Evolutionary conservation across 2,329 filamentous ascomycete species (phyloP), one percentile per base, ranked within the genome.

Genomic region (Curvularia verruculosa): DNA sequence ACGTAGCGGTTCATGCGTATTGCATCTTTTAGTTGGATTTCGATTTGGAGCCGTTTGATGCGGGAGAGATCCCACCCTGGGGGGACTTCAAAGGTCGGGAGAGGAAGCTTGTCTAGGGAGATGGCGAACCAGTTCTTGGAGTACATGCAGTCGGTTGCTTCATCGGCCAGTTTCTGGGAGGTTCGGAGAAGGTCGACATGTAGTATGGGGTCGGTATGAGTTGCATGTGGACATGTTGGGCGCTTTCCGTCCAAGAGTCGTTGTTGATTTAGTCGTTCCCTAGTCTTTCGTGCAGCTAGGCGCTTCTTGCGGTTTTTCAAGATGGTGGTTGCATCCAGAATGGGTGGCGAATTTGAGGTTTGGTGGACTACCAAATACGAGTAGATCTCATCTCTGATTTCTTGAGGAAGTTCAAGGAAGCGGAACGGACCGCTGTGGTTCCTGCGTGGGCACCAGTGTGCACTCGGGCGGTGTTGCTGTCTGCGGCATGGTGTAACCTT

Each of bases 1-100:
- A 71, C 60, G 37, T 71, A 72, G 24, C 59, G 66, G 51, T 72
- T 71, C 71, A 72, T 73, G 15, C 70, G 58, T 47, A 68, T 61
- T 7, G 69, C 60, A n/a, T 73, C 69, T 39, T 73, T 73, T 7
- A 73, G 49, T 34, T 72, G 68, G 0, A 73, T 21, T 29, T 72
- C 69, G 4, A 72, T 51, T 29, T 71, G 66, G 28, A 73, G 47
- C 29, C 58, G 58, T 23, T 64, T 71, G 48, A 72, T 62, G 7
- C 63, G 61, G 18, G 47, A 54, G 13, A 63, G 59, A 19, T 71
- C 55, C 71, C 69, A 73, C 21, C 71, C 69, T 13, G 56, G 49
- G 2, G 71, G 71, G 1, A 59, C 56, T 18, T 73, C 68, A 29
- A 71, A 58, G 1, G 58, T 60, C 0, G 64, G 65, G 0, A 58